Conservation (phyloP, 2,329 filamentous ascomycete genomes). For the Paraphoma chrysanthemicola region DNA sequence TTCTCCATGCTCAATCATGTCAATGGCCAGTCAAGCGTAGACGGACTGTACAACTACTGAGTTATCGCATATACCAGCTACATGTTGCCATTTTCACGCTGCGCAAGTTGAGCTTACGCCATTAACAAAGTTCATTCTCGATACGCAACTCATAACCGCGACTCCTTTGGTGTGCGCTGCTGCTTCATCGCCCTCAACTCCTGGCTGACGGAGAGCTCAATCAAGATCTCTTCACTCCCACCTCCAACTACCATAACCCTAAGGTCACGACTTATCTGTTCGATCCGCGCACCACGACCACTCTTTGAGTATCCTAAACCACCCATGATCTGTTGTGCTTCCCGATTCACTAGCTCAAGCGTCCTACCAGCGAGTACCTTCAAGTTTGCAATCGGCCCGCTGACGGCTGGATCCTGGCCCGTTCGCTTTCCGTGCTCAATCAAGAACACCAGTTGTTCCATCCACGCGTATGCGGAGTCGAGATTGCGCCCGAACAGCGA, state of each 20-base stretch:
- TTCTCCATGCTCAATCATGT: not conserved
- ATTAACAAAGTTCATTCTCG: not conserved
- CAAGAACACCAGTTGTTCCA: conserved; percentile 80
- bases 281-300: conserved; percentile 72
- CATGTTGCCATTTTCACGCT: too few species aligned
- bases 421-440: conserved; percentile 69
- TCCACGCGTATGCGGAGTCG: conserved; percentile 79
- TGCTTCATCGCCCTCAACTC: conserved; percentile 3
- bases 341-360: conserved; percentile 79
- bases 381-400: conserved; percentile 78
- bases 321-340: conserved; percentile 78
- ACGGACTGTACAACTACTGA: not conserved
- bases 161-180: not conserved
- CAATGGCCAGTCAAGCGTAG: not conserved
- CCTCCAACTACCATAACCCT: conserved; percentile 70
- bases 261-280: conserved; percentile 81
- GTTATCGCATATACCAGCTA: not conserved
- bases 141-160: not conserved
- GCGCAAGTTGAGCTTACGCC: not conserved
- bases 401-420: conserved; percentile 70
- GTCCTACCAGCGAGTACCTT: conserved; percentile 80
- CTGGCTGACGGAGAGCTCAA: conserved; percentile 58
- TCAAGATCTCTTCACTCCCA: conserved; percentile 79
- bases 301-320: conserved; percentile 79
- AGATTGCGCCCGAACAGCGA: conserved; percentile 54